phyloP scores from a whole-genome alignment of 2,329 filamentous ascomycete species.

The Pseudopithomyces chartarum region DNA sequence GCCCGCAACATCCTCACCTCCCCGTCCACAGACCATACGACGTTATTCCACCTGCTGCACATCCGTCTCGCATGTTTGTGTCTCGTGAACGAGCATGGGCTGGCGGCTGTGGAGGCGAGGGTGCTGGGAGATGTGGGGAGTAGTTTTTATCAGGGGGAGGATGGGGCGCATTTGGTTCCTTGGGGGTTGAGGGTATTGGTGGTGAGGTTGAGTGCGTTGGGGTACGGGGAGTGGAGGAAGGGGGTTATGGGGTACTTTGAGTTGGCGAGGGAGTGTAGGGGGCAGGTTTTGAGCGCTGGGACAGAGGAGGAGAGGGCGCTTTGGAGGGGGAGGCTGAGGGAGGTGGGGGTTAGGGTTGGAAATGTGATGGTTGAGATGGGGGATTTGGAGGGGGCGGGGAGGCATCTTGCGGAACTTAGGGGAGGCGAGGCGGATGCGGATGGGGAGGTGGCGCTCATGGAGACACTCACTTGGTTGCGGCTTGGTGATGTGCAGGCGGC shows the following conservation, averaged over 20 bases:
- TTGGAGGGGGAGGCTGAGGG: constrained; percentile 75
- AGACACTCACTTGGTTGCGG: constrained; percentile 73
- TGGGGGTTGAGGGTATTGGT: constrained; percentile 86
- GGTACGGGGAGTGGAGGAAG: constrained; percentile 81
- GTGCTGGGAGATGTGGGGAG: constrained; percentile 66
- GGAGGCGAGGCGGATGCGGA: constrained; percentile 11
- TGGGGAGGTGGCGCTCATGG: constrained; percentile 41
- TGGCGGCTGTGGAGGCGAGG: constrained; percentile 65
- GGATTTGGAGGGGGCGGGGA: constrained; percentile 77
- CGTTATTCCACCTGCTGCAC: constrained; percentile 80
- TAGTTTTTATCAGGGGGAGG: constrained; percentile 46
- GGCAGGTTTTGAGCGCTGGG: constrained; percentile 53
- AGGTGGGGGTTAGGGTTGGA: constrained; percentile 70
- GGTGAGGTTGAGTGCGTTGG: constrained; percentile 82
- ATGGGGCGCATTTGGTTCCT: constrained; percentile 65
- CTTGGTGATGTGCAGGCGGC: constrained; percentile 78
- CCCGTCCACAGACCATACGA: constrained; percentile 62
- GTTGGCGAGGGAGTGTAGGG: constrained; percentile 76
- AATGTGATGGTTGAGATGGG: constrained; percentile 83
- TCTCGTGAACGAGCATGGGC: constrained; percentile 68
- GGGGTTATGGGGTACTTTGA: constrained; percentile 92
- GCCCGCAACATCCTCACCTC: constrained; percentile 63
- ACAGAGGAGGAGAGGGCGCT: constrained; percentile 61
- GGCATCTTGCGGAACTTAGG: constrained; percentile 69
- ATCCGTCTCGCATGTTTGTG: constrained; percentile 81